These are phyloP conservation scores for Podaxis sp. DNA, from an alignment of 768 basidiomycete genomes.

Conservation along the genomic window DNA sequence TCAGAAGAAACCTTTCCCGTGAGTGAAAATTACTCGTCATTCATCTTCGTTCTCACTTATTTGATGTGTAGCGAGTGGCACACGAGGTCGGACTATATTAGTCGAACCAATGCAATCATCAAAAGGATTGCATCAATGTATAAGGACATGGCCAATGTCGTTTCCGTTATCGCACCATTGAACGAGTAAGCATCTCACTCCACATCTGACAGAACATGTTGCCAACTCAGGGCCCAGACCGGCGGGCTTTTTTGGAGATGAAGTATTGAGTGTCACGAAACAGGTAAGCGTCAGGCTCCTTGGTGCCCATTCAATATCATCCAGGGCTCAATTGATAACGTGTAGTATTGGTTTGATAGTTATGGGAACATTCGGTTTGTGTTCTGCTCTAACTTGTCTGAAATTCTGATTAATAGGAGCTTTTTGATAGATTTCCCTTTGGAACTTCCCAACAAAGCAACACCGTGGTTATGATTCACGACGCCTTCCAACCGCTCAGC, in stretches of 20 bases:
- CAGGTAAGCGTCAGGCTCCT: slow-evolving; percentile 30
- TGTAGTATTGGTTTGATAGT: slow-evolving; percentile 71
- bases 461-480: slow-evolving; percentile 66
- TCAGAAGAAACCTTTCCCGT: slow-evolving; percentile 56
- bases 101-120: slow-evolving; percentile 66
- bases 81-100: slow-evolving; percentile 58
- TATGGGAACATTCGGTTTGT: slow-evolving; percentile 69
- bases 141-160: slow-evolving; percentile 48
- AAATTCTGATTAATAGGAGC: slow-evolving; percentile 13
- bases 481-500: slow-evolving; percentile 74
- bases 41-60: not conserved
- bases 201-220: not conserved
- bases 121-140: slow-evolving; percentile 60
- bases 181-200: slow-evolving; percentile 59
- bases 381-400: not conserved
- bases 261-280: slow-evolving; percentile 46
- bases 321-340: not conserved
- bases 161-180: slow-evolving; percentile 69
- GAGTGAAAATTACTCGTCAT: slow-evolving; percentile 17
- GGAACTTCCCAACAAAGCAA: slow-evolving; percentile 51
- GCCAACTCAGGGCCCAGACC: slow-evolving; percentile 43
- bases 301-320: not conserved
- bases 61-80: slow-evolving; percentile 58
- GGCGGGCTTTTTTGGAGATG: slow-evolving; percentile 60
- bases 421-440: slow-evolving; percentile 32